Evolutionary conservation across 2,329 filamentous ascomycete genomes (phyloP), one percentile per base, ranked within the genome.

Genomic region (Ophiocordyceps camponoti-rufipedis): DNA sequence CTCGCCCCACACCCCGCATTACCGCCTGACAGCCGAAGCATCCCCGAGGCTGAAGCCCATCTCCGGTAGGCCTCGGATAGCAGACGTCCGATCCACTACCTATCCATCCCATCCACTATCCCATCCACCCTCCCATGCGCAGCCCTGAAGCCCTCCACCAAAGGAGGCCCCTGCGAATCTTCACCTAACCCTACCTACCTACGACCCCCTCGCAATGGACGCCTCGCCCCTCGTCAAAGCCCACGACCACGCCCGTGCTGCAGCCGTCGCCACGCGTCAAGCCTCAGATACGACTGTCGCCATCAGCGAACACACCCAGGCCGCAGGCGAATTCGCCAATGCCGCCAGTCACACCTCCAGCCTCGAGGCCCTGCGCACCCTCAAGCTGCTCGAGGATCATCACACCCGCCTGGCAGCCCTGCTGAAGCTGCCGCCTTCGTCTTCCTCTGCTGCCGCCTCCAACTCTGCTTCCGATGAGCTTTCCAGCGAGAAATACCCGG

Each of bases 171-270:
- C 5, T 23, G 5, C 23, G 23, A 23, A 23, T 23, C 23, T 23
- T 3, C 23, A 23, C 23, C 23, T 23, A 23, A 23, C 3, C 23
- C 23, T 23, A 23, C 23, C 23, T 23, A 23, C 23, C n/a, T n/a
- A n/a, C n/a, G n/a, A 29, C 28, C 5, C 28, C 6, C 28, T 10
- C 35, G 35, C n/a, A 16, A 66, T 66, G 63, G 63, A 66, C 32
- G 55, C 56, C 4, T 62, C 63, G 9, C 60, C 63, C 32, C 53
- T 65, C 44, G 52, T 57, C 35, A 59, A 89, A 77, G 89, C 88
- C 50, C 85, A 94, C 63, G 82, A 89, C 53, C 87, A 95, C 65
- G 88, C 86, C 44, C 79, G 80, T 55, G 88, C 85, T 56, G 88
- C 85, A 56, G 88, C 89, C 41, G 80, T 85, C 23, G 71, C 80